Base-by-base conservation (phyloP, 495 filamentous ascomycete species). In the Delitschia confertaspora region DNA sequence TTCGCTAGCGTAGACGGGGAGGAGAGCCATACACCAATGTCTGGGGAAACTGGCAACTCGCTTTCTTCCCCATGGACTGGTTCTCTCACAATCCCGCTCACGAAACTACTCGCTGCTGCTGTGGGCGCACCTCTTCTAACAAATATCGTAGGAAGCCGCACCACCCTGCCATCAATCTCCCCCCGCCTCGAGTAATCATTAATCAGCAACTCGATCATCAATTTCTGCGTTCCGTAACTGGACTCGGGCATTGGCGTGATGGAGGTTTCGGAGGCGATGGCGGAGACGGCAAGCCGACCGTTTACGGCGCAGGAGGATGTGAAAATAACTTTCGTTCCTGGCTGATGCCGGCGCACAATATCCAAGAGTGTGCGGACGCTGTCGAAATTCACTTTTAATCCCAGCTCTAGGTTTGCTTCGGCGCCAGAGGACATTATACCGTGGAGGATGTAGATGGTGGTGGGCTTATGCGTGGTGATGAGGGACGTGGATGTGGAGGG, bases 11-110 rank as follows among this genome's bases (percentile, higher is more conserved):
- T 52, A 2, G 34, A 38, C 9, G 53, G 53, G 13, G 48, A 52
- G 2, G 33, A 38, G 11, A 57, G 30, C 53, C 53, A 57, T 21
- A 57, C 49, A 11, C 53, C 65, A 53, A 83, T 48, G 33, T 39
- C 37, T 14, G 49, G 45, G 34, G 50, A 45, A 22, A 57, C 54
- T n/a, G 54, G 54, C 5, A 57, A 35, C 18, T 45, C 42, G 36
- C 46, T 54, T 32, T 54, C 45, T 22, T 54, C 23, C 11, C 54
- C 54, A 38, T 57, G 42, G 2, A 57, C 33, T 7, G 54, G 49
- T 19, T 57, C 54, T 21, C 54, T 14, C 4, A 57, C 54, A 23
- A 57, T 57, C 30, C 54, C 50, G 24, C 41, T 46, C 1, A 54
- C 54, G 32, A 57, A 57, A 10, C 45, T 50, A 3, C 45, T 50